These are phyloP conservation scores for Vitis labrusca DNA, from an alignment of 164 flowering plant genomes.

Conservation along the genomic window DNA sequence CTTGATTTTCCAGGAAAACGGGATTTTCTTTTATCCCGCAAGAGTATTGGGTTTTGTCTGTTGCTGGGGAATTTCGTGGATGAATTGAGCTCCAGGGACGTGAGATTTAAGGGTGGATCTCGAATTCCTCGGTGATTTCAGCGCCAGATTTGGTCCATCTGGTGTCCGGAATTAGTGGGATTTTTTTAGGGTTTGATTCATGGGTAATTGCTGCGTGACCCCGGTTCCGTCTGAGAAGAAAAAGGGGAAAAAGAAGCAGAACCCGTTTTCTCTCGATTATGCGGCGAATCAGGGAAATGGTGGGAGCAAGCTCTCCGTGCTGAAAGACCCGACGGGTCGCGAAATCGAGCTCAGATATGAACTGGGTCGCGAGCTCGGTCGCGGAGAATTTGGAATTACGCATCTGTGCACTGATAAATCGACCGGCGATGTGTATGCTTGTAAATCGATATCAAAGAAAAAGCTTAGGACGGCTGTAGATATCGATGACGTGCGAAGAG, in stretches of 20 bases:
- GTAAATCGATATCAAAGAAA: constrained; percentile 45
- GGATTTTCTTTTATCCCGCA: no score
- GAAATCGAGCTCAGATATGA: constrained; percentile 27
- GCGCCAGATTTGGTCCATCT: neutral
- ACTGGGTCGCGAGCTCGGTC: constrained; percentile 36
- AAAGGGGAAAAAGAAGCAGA: constrained; percentile 35
- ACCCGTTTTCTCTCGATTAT: constrained; percentile 36
- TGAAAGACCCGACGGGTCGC: constrained; percentile 27
- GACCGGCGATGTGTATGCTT: constrained; percentile 26
- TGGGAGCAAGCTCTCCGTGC: constrained; percentile 23
- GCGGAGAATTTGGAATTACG: constrained; percentile 40
- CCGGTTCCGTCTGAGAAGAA: constrained; percentile 21
- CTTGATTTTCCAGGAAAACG: no score
- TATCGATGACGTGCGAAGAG: constrained; percentile 43
- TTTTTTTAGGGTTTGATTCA: constrained; percentile 6
- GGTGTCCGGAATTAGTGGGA: no score
- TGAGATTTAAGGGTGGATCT: no score
- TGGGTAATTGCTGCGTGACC: constrained; percentile 66
- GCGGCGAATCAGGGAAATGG: constrained; percentile 4
- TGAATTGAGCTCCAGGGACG: no score
- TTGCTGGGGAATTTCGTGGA: no score
- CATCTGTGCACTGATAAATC: constrained; percentile 29
- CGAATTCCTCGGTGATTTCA: no score
- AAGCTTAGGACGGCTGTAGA: constrained; percentile 40
- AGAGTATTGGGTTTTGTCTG: no score